Base-by-base conservation (phyloP, 805 yeast genomes). In the Cyberlindnera misumaiensis region DNA sequence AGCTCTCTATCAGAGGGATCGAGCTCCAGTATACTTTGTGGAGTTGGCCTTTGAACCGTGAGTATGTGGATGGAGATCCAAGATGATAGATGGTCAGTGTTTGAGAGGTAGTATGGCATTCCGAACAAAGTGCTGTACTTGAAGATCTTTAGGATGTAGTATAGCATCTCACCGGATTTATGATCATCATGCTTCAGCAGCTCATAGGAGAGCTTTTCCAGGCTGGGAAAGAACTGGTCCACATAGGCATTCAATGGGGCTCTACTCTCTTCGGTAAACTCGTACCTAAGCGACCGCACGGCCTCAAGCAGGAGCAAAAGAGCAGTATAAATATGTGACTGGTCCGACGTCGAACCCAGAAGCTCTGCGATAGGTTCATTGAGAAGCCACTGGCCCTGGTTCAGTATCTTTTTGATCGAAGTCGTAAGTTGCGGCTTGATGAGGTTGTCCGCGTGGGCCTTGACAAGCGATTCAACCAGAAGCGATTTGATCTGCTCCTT, bases 51-150 rank as follows among this genome's bases (percentile, higher is more conserved):
- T 46, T 75, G 73, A 39, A 79, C 68, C 11, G 80, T 63, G 15
- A 68, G 67, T 28, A 79, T 74, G 56, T 82, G 89, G 47, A 83
- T 67, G 34, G 75, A 73, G 25, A 82, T 72, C 90, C 93, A 83
- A 17, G 71, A 53, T 43, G 59, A 66, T 44, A 70, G 60, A 45
- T 64, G 63, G 8, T 58, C 55, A 12, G 55, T 38, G 34, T 64
- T 56, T 16, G 49, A 55, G 37, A 74, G 65, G 44, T 73, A 74
- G 16, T 57, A 67, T 1, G 89, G 84, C 35, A 81, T 62, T 44
- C 77, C 77, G 37, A 68, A 72, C 51, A 71, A 70, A 10, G 84
- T 72, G 18, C 72, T 69, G 54, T 71, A 82, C 51, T 83, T 82
- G 65, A 76, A 80, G 40, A 72, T 66, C 55, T 83, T 83, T 43